A percentile compares a stretch with the other conserved stretches of the same genome.
Evolutionary conservation across 192 early-diverging fungal genomes (phyloP).

Genomic region (Coemansia sp.): DNA sequence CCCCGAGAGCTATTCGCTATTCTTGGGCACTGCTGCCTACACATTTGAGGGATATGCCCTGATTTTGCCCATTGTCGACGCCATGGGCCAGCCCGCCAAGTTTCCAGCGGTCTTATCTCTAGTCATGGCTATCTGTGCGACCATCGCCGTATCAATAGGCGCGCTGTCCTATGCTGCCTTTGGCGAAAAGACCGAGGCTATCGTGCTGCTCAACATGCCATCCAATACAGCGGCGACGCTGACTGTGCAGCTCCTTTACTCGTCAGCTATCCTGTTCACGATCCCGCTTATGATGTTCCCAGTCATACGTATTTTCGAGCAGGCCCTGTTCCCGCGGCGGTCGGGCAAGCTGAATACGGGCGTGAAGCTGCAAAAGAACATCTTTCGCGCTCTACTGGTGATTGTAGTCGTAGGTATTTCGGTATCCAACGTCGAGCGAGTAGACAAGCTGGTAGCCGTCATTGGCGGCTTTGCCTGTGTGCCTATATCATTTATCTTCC

Average conservation of each 20-base stretch:
- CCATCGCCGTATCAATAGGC: constrained; percentile 76
- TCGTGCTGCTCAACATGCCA: constrained; percentile 88
- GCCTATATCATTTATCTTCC: constrained; percentile 79
- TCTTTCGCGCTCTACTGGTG: constrained; percentile 67
- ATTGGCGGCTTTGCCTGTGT: constrained; percentile 77
- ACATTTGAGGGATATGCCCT: constrained; percentile 86
- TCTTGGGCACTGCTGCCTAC: constrained; percentile 93
- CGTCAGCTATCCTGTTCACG: constrained; percentile 87
- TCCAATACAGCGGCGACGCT: constrained; percentile 58
- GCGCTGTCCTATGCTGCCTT: constrained; percentile 82
- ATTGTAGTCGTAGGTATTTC: constrained; percentile 67
- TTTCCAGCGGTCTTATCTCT: constrained; percentile 75
- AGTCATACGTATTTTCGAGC: constrained; percentile 84
- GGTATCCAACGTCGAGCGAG: constrained; percentile 67
- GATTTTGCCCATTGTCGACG: constrained; percentile 66
- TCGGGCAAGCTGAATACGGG: constrained; percentile 73
- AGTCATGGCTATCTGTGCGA: constrained; percentile 73
- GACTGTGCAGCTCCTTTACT: constrained; percentile 79
- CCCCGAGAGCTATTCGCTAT: constrained; percentile 71
- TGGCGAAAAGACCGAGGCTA: constrained; percentile 79
- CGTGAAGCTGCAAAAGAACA: constrained; percentile 84
- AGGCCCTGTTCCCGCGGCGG: constrained; percentile 65
- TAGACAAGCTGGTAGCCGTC: constrained; percentile 77
- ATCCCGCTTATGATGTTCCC: constrained; percentile 91
- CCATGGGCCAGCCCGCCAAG: constrained; percentile 82